These are phyloP conservation scores for Ogataea hybrid DNA, from an alignment of 1,139 yeast genomes.

Conservation along the genomic window DNA sequence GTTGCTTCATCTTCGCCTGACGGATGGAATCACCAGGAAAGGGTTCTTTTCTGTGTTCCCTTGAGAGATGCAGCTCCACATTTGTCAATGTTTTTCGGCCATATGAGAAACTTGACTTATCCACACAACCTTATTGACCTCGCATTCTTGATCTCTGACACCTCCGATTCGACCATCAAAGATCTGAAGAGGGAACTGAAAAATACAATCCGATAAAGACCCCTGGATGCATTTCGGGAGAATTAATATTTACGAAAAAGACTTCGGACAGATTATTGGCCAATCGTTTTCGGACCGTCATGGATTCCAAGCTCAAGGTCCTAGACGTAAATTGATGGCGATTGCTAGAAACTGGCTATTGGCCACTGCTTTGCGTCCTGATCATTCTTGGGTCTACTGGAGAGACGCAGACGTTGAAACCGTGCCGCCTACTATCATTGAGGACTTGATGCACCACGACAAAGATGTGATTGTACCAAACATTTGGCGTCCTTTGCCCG, in stretches of 20 bases:
- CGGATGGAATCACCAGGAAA: conserved; percentile 59
- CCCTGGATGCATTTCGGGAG: conserved; percentile 40
- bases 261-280: conserved; percentile 69
- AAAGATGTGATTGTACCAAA: conserved; percentile 57
- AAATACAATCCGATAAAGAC: conserved; percentile 49
- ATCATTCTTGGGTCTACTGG: conserved; percentile 80
- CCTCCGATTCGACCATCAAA: conserved; percentile 55
- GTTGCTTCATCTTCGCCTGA: conserved; percentile 46
- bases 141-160: conserved; percentile 64
- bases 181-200: conserved; percentile 43
- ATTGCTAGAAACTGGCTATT: conserved; percentile 71
- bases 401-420: conserved; percentile 72
- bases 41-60: conserved; percentile 65
- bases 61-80: conserved; percentile 69
- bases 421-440: conserved; percentile 57
- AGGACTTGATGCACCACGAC: conserved; percentile 64
- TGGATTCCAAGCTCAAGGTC: conserved; percentile 74
- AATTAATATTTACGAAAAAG: conserved; percentile 64
- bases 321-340: conserved; percentile 70
- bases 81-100: conserved; percentile 62
- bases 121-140: conserved; percentile 66
- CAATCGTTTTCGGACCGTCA: conserved; percentile 65
- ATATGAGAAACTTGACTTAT: conserved; percentile 57
- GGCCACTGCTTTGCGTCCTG: conserved; percentile 60
- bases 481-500: conserved; percentile 35